Evolutionary conservation across 495 filamentous ascomycete species (phyloP).

Genomic region (Cercophora sp.): DNA sequence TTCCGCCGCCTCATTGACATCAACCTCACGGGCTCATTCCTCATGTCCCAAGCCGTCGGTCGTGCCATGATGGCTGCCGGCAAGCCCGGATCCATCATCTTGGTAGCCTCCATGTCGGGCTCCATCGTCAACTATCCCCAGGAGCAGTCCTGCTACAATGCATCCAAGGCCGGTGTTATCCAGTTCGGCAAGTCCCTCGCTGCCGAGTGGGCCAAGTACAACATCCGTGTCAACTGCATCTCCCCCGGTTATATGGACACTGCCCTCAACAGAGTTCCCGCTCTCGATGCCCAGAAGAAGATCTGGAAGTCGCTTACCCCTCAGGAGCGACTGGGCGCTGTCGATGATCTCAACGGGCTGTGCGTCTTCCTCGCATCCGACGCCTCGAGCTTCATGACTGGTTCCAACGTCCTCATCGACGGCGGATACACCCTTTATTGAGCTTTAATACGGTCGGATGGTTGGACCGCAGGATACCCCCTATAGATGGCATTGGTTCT

Average conservation of each 20-base stretch:
- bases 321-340: constrained; percentile 63
- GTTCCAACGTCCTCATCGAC: constrained; percentile 70
- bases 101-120: constrained; percentile 75
- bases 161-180: constrained; percentile 75
- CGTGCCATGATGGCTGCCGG: constrained; percentile 60
- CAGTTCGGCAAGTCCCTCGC: constrained; percentile 72
- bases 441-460: constrained; percentile 6
- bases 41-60: constrained; percentile 61
- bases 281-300: constrained; percentile 70
- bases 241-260: constrained; percentile 82
- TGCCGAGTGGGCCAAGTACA: constrained; percentile 73
- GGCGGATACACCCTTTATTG: constrained; percentile 53
- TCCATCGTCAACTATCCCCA: constrained; percentile 76
- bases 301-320: constrained; percentile 76
- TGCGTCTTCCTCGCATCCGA: constrained; percentile 75
- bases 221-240: constrained; percentile 74
- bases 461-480: background rate
- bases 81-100: constrained; percentile 66
- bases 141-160: constrained; percentile 74
- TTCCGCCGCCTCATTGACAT: constrained; percentile 72
- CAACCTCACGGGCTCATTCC: constrained; percentile 70
- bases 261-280: constrained; percentile 66
- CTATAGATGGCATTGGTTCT: constrained; percentile 7
- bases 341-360: constrained; percentile 74
- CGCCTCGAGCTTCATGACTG: constrained; percentile 73